Evolutionary conservation across 495 filamentous ascomycete species (phyloP).

Genomic region (Xylaria sp.): DNA sequence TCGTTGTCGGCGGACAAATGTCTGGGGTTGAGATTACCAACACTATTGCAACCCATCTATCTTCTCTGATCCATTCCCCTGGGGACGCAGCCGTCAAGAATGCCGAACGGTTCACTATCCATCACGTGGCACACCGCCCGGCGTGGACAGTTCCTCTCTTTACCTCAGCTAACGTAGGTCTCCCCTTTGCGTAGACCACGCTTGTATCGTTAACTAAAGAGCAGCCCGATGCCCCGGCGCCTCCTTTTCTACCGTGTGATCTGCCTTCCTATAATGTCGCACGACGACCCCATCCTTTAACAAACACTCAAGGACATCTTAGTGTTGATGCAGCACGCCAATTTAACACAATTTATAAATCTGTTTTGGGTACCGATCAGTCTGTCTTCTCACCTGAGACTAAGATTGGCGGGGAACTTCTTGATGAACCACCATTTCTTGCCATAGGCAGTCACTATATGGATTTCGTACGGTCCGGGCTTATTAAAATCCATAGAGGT

Average conservation of each 20-base stretch:
- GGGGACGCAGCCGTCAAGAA: conserved; percentile 41
- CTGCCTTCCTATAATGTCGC: conserved; percentile 73
- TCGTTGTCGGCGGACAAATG: conserved; percentile 84
- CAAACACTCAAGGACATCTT: conserved; percentile 65
- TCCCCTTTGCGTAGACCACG: not conserved
- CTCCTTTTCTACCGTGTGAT: conserved; percentile 78
- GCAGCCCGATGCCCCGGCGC: conserved; percentile 51
- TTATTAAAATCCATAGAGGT: conserved; percentile 61
- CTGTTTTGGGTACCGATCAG: conserved; percentile 69
- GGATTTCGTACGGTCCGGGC: conserved; percentile 71
- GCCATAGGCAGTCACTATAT: conserved; percentile 74
- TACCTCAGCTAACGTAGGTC: conserved; percentile 55
- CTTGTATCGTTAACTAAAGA: conserved; percentile 24
- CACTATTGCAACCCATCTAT: conserved; percentile 72
- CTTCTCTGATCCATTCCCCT: conserved; percentile 60
- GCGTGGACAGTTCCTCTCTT: conserved; percentile 77
- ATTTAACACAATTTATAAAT: conserved; percentile 61
- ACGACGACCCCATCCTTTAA: conserved; percentile 63
- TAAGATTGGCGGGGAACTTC: conserved; percentile 31
- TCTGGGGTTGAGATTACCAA: conserved; percentile 80
- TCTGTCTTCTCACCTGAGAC: conserved; percentile 53
- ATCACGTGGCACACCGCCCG: conserved; percentile 73
- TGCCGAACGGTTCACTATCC: conserved; percentile 55
- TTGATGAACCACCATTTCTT: conserved; percentile 64
- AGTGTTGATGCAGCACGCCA: conserved; percentile 57